These are phyloP conservation scores for Malus hybrid DNA, from an alignment of 331 rosid genomes.

Conservation along the genomic window DNA sequence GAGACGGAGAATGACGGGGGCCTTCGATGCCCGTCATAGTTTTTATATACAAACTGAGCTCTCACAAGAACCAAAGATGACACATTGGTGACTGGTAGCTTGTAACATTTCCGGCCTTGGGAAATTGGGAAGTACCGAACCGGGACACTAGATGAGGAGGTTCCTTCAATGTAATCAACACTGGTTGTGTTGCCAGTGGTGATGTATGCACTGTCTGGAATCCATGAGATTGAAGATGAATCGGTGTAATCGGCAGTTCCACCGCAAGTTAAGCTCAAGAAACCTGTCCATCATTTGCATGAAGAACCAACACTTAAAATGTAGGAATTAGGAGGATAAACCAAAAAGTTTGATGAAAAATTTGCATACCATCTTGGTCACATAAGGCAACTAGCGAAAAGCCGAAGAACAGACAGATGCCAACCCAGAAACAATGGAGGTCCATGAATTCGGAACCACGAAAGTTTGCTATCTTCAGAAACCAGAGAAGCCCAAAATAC, in stretches of 20 bases:
- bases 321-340: background rate
- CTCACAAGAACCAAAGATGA: slow-evolving; percentile 67
- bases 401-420: slow-evolving; percentile 41
- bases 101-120: slow-evolving; percentile 44
- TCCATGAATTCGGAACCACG: slow-evolving; percentile 39
- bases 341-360: background rate
- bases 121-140: slow-evolving; percentile 52
- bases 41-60: slow-evolving; percentile 64
- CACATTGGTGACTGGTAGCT: slow-evolving; percentile 39
- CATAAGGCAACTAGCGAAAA: slow-evolving; percentile 38
- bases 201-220: slow-evolving; percentile 52
- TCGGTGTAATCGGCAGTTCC: slow-evolving; percentile 55
- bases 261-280: slow-evolving; percentile 89
- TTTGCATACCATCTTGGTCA: slow-evolving; percentile 61
- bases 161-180: slow-evolving; percentile 24
- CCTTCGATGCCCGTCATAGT: slow-evolving; percentile 63
- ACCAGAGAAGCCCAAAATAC: slow-evolving; percentile 9
- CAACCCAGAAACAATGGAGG: slow-evolving; percentile 25
- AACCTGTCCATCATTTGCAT: slow-evolving; percentile 45
- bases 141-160: slow-evolving; percentile 28
- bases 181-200: slow-evolving; percentile 46
- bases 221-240: slow-evolving; percentile 59
- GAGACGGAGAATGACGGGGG: slow-evolving; percentile 78
- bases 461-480: slow-evolving; percentile 3
- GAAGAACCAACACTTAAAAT: slow-evolving; percentile 4